Percentiles rank a stretch among this genome's conserved stretches.
Evolutionary conservation across 345 rosid genomes (phyloP).

Genomic region (Bruguiera sexangula): DNA sequence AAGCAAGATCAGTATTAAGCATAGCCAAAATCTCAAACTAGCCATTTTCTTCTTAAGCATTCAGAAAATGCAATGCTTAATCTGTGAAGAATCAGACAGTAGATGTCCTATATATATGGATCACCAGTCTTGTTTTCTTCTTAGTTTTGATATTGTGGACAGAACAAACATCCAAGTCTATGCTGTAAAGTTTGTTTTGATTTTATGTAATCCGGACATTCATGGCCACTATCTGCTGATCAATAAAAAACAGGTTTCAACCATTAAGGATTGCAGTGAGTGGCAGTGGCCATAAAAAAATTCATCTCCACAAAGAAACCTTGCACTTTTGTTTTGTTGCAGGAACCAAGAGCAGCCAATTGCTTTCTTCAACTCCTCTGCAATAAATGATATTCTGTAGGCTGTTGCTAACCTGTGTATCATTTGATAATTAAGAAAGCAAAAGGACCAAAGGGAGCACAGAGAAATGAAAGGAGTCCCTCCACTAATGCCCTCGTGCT

Average conservation of each 20-base stretch:
- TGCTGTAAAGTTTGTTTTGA: background rate
- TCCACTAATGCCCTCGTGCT: background rate
- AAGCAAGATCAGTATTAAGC: conserved; percentile 17
- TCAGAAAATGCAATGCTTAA: background rate
- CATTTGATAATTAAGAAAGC: background rate
- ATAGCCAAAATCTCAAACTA: conserved; percentile 8
- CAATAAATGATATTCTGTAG: background rate
- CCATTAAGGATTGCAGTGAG: background rate
- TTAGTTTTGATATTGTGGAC: background rate
- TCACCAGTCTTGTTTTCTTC: background rate
- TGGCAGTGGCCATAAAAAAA: background rate
- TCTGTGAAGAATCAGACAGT: background rate
- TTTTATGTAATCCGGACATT: background rate
- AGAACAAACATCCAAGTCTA: too few species aligned
- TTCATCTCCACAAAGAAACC: conserved; percentile 1
- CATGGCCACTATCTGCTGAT: background rate
- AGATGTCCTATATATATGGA: conserved; percentile 7
- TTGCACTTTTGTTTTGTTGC: background rate
- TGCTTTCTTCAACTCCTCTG: background rate
- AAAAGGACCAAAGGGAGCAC: background rate
- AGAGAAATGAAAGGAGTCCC: background rate
- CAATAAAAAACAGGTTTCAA: conserved; percentile 1
- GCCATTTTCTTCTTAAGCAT: conserved; percentile 15
- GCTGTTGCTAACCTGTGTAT: background rate
- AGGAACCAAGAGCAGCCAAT: background rate